Base-by-base conservation (phyloP, 2,329 filamentous ascomycete genomes). In the Septoria petroselini region DNA sequence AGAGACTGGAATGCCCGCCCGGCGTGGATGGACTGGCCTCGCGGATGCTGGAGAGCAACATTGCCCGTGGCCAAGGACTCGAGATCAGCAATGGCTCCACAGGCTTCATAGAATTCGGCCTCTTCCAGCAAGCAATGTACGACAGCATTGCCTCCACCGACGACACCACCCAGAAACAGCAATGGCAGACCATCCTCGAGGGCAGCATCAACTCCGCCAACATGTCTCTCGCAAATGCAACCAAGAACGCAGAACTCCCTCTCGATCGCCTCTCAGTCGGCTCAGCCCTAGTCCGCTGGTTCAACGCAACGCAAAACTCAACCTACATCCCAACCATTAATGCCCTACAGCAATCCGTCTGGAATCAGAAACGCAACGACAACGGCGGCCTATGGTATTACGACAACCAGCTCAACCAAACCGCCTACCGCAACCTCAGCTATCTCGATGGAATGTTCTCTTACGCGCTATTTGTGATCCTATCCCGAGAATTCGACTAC, bases 371-470 rank as follows among this genome's bases (percentile, higher is more conserved):
- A 4, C 58, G 55, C 1, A 70, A 66, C 34, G 49, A 44, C 1
- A 58, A 66, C 21, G 62, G 57, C 2, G 66, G 65, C 0, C 46
- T 68, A 4, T 70, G 66, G 67, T 71, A 71, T 40, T 70, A 64
- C 41, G 58, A 55, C 34, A 62, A 63, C 27, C 43, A 35, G 7
- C 50, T 52, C 17, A 61, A 62, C 33, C 30, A 56, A 17, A 55
- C 50, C 3, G 57, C 63, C 4, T 79, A 79, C 53, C 75, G 74
- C 1, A 66, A 78, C 45, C 75, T 75, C 70, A 76, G 73, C 58
- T 80, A 78, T 55, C 65, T 78, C 3, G 77, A 80, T 54, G 76
- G 76, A 50, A 76, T 78, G 70, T 78, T 71, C 66, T 76, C 73
- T 0, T 65, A 74, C 7, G 66, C 70, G 6, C 71, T 75, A 0